Evolutionary conservation across 2,329 filamentous ascomycete genomes (phyloP).

Genomic region (Catunica adiposa): DNA sequence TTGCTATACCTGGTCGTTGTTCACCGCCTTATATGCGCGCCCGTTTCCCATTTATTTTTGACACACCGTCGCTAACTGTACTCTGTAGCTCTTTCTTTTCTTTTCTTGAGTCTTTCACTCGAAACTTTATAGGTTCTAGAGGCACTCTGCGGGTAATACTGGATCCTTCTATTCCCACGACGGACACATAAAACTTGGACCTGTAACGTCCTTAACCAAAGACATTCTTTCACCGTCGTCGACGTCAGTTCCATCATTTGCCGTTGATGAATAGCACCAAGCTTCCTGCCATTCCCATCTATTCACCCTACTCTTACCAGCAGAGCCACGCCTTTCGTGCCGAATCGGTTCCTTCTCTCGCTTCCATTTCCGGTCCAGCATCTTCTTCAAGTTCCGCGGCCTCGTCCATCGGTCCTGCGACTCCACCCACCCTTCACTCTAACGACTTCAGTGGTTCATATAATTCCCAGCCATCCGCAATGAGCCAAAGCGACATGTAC

Average conservation of each 20-base stretch:
- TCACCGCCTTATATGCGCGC: constrained; percentile 4
- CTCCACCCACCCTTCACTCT: constrained; percentile 48
- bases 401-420: constrained; percentile 52
- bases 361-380: constrained; percentile 35
- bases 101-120: constrained; percentile 1
- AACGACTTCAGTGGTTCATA: constrained; percentile 20
- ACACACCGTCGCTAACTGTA: not conserved
- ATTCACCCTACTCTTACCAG: constrained; percentile 51
- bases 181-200: not conserved
- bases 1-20: not conserved
- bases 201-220: not conserved
- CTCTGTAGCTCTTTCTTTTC: constrained; percentile 1
- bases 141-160: constrained; percentile 6
- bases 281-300: constrained; percentile 51
- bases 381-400: constrained; percentile 34
- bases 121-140: not conserved
- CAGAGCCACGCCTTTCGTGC: constrained; percentile 59
- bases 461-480: constrained; percentile 33
- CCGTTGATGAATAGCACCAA: constrained; percentile 53
- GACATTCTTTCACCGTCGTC: not conserved
- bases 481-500: constrained; percentile 88
- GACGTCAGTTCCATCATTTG: constrained; percentile 19
- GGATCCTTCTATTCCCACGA: not conserved
- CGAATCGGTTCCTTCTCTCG: constrained; percentile 47
- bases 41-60: constrained; percentile 3